A percentile compares a stretch with the other conserved stretches of the same genome.
phyloP scores from a whole-genome alignment of 192 early-diverging fungal genomes.

The Lunasporangiospora selenospora region DNA sequence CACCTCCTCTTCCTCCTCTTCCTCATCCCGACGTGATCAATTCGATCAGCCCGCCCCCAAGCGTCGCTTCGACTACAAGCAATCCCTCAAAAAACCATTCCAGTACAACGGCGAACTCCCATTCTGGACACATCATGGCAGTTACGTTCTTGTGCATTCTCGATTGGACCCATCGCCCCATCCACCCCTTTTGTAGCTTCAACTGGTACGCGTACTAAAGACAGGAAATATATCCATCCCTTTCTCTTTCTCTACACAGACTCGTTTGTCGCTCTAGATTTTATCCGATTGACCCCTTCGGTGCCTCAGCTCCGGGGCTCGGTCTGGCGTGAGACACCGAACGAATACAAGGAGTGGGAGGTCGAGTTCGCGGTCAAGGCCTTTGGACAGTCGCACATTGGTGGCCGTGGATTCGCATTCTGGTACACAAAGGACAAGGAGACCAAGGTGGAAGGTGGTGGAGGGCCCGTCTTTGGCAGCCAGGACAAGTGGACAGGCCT shows the following conservation, averaged over 20 bases:
- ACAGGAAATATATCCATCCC: too few relatives aligned
- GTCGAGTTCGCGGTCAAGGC: conserved; percentile 68
- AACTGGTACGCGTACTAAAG: neutral
- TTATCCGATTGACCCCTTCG: conserved; percentile 66
- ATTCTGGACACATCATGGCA: conserved; percentile 56
- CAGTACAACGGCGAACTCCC: conserved; percentile 55
- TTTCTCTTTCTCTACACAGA: too few relatives aligned
- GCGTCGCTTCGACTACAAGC: conserved; percentile 63
- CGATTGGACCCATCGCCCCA: neutral
- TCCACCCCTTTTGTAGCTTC: conserved; percentile 5
- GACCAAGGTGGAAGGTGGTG: conserved; percentile 16
- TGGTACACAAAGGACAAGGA: conserved; percentile 78
- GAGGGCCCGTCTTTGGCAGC: conserved; percentile 71
- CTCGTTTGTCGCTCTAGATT: conserved; percentile 48
- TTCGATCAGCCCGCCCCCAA: conserved; percentile 14
- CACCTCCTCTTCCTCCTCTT: too few relatives aligned
- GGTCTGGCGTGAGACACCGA: conserved; percentile 66
- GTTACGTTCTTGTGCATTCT: conserved; percentile 27
- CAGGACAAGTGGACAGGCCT: conserved; percentile 73
- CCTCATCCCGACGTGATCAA: too few relatives aligned
- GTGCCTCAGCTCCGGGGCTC: conserved; percentile 60
- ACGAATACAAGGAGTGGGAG: conserved; percentile 76
- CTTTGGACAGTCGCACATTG: conserved; percentile 61
- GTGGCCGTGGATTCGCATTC: conserved; percentile 80
- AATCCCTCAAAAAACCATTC: conserved; percentile 65